Evolutionary conservation across 192 early-diverging fungal genomes (phyloP).

Genomic region (Allomyces javanicus): DNA sequence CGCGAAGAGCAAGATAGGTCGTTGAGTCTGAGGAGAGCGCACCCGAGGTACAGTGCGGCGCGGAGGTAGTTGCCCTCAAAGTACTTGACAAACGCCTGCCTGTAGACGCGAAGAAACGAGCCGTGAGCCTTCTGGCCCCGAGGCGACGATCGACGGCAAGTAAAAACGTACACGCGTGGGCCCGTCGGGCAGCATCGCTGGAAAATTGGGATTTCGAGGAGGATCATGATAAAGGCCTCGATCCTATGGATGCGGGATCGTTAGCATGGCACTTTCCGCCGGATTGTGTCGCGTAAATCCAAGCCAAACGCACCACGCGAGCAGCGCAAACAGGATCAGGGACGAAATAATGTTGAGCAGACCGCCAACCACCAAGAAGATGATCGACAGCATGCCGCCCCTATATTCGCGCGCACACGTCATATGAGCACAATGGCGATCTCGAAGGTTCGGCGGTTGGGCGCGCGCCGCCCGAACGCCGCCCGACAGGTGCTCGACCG

Average conservation of each 20-base stretch:
- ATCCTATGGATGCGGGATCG: not conserved
- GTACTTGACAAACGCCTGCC: not conserved
- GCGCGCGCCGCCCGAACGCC: no score
- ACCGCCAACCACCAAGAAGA: not conserved
- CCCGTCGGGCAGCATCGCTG: not conserved
- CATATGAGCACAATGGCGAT: no score
- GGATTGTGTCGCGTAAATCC: no score
- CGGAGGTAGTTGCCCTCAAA: not conserved
- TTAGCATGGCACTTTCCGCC: no score
- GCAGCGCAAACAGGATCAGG: not conserved
- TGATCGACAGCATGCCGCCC: not conserved
- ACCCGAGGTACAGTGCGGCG: not conserved
- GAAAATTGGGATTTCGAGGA: not conserved
- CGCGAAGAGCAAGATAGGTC: no score
- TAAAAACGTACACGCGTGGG: not conserved
- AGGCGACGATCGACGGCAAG: no score
- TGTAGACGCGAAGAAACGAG: no score
- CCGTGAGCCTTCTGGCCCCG: no score
- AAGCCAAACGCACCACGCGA: not conserved
- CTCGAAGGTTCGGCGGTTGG: no score
- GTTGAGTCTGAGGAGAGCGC: no score
- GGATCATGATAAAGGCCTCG: not conserved
- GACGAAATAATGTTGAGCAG: not conserved
- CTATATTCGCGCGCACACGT: no score
- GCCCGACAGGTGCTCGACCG: no score